Base-by-base conservation (phyloP, 768 basidiomycete genomes). In the Rickenella mellea region DNA sequence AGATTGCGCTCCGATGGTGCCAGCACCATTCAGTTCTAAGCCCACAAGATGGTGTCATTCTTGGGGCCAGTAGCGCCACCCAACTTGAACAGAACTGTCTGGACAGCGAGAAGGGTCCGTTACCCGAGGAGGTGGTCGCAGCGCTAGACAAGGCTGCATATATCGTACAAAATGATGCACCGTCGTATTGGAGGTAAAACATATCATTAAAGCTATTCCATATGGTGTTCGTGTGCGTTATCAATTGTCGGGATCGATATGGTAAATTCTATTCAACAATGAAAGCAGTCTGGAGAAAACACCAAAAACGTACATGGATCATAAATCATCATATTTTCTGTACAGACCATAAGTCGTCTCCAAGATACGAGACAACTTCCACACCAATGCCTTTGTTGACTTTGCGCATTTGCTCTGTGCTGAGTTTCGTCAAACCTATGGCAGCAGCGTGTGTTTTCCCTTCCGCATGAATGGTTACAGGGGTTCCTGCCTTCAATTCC, bases 401-500 rank as follows among this genome's bases (percentile, higher is more conserved):
- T 55, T 67, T 73, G 62, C 80, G 78, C 60, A 99, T 96, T 33
- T 97, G 91, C 57, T 93, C 91, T 30, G 88, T 89, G 33, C 74
- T 66, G 47, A 93, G 63, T 58, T 84, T 84, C 42, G 82, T 80
- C 42, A 90, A 61, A 7, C 94, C 94, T 41, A 98, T 73, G 0
- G 82, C 94, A 26, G 86, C 80, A 1, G 92, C 83, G 51, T 89
- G 79, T 51, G 91, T 86, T 63, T 98, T 98, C 8, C 94, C 94
- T 62, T 97, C 92, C n/a, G 93, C 90, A 51, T 83, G 73, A 39
- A 99, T 80, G 2, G 87, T 89, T n/a, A 99, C 92, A 5, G 85
- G 70, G 1, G 75, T 66, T n/a, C 77, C 80, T 27, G 78, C 74
- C 19, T 78, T 73, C 27, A 97, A 63, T 3, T 73, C 78, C 14